A percentile compares a stretch with the other conserved stretches of the same genome.
Conservation (phyloP, 371 early-diverging fungal genomes). For the Mortierella sp. region DNA sequence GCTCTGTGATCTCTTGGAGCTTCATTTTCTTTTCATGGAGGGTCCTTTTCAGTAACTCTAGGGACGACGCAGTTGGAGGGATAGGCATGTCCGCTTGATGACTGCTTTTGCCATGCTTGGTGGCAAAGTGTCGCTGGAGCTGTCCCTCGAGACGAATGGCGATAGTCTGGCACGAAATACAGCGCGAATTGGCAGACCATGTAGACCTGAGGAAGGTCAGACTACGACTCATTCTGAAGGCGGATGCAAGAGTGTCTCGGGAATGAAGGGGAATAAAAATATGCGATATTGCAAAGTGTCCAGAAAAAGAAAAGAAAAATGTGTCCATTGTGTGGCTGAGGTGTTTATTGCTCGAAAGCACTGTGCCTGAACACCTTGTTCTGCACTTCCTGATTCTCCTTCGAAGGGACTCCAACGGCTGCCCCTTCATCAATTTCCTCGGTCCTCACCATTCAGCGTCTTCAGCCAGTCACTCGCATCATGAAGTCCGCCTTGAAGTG, state of each 20-base stretch:
- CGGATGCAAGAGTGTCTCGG: background rate
- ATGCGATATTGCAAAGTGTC: background rate
- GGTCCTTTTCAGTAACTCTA: conserved; percentile 25
- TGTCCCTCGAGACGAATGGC: background rate
- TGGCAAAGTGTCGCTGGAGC: conserved; percentile 18
- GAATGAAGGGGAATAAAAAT: background rate
- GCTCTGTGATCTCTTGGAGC: conserved; percentile 32
- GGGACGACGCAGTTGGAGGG: conserved; percentile 16
- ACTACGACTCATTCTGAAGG: background rate
- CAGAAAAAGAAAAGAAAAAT: no score
- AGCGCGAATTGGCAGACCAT: background rate
- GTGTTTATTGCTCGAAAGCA: background rate
- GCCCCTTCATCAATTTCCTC: background rate
- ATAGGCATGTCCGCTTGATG: conserved; percentile 1
- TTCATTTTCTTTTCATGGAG: conserved; percentile 26
- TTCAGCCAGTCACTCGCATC: conserved; percentile 35
- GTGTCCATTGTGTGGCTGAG: background rate
- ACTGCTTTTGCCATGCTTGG: conserved; percentile 27
- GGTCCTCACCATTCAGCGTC: conserved; percentile 44
- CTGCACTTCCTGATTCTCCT: background rate
- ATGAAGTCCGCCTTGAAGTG: conserved; percentile 75
- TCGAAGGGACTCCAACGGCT: background rate
- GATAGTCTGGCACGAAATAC: background rate
- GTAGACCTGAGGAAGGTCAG: background rate
- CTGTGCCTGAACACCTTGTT: conserved; percentile 1